Evolutionary conservation across 2,329 filamentous ascomycete genomes (phyloP), one percentile per base, ranked within the genome.

Genomic region (Aspergillus alliaceus): DNA sequence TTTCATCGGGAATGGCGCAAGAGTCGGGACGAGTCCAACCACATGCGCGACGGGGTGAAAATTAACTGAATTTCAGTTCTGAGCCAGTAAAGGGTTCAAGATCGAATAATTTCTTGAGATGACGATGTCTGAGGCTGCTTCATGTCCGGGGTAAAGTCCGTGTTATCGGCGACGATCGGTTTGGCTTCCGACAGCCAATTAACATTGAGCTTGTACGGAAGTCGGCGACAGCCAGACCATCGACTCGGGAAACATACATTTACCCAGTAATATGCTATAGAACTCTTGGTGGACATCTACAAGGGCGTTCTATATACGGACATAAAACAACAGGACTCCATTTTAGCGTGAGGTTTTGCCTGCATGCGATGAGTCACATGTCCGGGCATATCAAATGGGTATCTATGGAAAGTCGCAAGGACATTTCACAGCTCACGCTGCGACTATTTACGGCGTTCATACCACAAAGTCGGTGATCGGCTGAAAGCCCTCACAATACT

Each of bases 1-100:
- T 51, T n/a, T 64, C 58, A 64, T 58, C 55, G 42, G 52, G 55
- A 35, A 52, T 24, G 34, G 42, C 32, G 50, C 54, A 51, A 25
- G 37, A 18, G 31, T 35, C 4, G 15, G 9, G 15, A 29, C 15
- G 35, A 27, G 29, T 22, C 29, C 15, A 18, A 29, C 9, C 31
- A 54, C 37, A 25, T 22, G 34, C 24, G 40, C 40, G 14, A 54
- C 6, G 32, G 25, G 15, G 29, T 40, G 9, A 20, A 22, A 11
- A 22, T 34, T 12, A 31, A 7, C 12, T 12, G 20, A 25, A 4
- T n/a, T n/a, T 18, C 40, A n/a, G n/a, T 29, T n/a, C 6, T n/a
- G 6, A 4, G 5, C 14, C 40, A 18, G 15, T 27, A 7, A n/a
- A 27, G 20, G 2, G 7, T 44, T 7, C 2, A 44, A 27, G 12